Evolutionary conservation across 768 basidiomycete species (phyloP), one percentile per base, ranked within the genome.

Genomic region (Leccinum broughii): DNA sequence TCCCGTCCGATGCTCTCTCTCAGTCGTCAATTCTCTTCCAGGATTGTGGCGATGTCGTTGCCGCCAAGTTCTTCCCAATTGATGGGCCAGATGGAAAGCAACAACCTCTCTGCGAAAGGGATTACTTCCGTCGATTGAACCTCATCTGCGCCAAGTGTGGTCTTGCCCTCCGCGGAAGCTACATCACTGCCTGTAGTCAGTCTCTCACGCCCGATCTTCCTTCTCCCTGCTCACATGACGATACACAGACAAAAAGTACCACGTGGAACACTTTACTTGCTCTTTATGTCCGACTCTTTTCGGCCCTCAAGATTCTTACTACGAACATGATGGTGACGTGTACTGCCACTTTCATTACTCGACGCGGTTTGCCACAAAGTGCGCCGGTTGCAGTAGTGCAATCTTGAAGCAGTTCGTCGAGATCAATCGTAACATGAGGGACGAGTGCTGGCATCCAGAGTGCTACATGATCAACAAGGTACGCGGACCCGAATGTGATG

Each of bases 381-480:
- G 97, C 72, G 95, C 94, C 0, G 97, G 97, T 6, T 99, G 97
- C 76, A 92, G 87, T 66, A 97, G 89, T 61, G 97, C 97, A 17
- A 99, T 99, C 63, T 78, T 99, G 66, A 99, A 99, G 78, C 97
- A 99, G 75, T 99, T 98, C 70, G 97, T 99, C 62, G 97, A 99
- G 78, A 98, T 99, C 77, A 98, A 99, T 70, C 85, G 97, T 61
- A 98, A 98, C 76, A 93, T 92, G 84, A 83, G 89, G 65, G 95
- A 99, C 76, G 97, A 99, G 78, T 98, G 96, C 71, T 99, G 97
- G 96, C 97, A 99, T 82, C 97, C 97, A 57, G 97, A 99, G 75
- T 99, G 97, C 75, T 98, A 98, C 76, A 98, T 98, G 96, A 98
- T 99, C 66, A 96, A 98, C 77, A 98, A 98, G 83, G 95, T 96